Base-by-base conservation (phyloP, 176 grass and related monocot genomes). In the Phyllostachys edulis region DNA sequence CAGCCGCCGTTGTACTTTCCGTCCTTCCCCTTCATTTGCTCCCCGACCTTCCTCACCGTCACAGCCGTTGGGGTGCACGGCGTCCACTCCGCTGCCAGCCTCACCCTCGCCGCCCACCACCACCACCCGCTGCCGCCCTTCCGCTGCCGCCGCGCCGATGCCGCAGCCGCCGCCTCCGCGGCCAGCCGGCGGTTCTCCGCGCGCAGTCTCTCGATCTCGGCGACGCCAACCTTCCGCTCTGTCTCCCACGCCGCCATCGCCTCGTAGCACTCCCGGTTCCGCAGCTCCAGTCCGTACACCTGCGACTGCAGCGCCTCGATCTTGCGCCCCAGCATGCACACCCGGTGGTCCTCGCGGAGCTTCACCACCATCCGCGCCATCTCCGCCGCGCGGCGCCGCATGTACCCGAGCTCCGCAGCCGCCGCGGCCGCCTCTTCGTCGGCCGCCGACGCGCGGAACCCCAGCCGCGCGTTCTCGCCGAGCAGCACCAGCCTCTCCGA, bases 401-500 rank as follows among this genome's bases (percentile, higher is more conserved):
- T 87, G 86, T 92, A 90, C 0, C 91, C 96, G 23, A 98, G 88
- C 80, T 98, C 96, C 2, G 86, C 85, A 0, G 73, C 76, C 2
- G 88, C 84, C 0, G 89, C 90, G 0, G 91, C 87, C 47, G 85
- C 87, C 80, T 89, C 89, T 42, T 93, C 96, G 66, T 94, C 96
- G 29, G 89, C 93, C 0, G 89, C 62, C 0, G 82, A 75, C 3
- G 82, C 87, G 18, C 89, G 87, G 78, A 95, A 93, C 0, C 76
- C 93, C 4, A 98, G 80, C 21, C 93, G 85, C 83, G 91, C 93
- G 84, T 98, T 98, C 91, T 98, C 96, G 46, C 93, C 96, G 4
- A 98, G 90, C 46, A 98, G 84, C 26, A 98, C 93, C 44, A 98
- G 92, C 0, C 96, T 77, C 82, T 98, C 96, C 16, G 96, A 95